Evolutionary conservation across 106 monocot species (phyloP).

Genomic region (Dioscorea zingiberensis): DNA sequence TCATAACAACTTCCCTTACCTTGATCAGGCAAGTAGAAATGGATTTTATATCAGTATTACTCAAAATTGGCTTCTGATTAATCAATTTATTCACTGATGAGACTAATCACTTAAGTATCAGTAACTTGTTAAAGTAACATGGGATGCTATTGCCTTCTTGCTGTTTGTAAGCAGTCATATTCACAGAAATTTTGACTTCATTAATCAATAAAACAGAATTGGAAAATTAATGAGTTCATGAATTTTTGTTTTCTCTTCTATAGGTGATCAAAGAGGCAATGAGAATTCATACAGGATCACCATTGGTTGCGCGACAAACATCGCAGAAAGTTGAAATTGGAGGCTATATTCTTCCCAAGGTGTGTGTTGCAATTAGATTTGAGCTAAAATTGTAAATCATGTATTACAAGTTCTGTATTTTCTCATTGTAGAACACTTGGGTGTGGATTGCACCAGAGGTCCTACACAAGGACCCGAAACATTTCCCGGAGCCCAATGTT

Average conservation of each 20-base stretch:
- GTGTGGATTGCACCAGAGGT: slow-evolving; percentile 89
- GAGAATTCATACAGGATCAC: slow-evolving; percentile 75
- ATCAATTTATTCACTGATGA: too few relatives aligned
- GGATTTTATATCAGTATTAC: too few relatives aligned
- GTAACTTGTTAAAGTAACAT: neutral
- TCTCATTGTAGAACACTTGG: slow-evolving; percentile 51
- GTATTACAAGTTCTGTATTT: neutral
- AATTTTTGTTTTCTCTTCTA: neutral
- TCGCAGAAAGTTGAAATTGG: slow-evolving; percentile 57
- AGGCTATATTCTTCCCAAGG: slow-evolving; percentile 85
- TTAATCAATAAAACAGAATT: too few relatives aligned
- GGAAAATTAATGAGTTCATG: neutral
- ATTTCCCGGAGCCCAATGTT: slow-evolving; percentile 59
- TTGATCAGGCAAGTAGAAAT: slow-evolving; percentile 54
- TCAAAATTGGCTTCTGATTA: too few relatives aligned
- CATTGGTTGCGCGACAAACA: slow-evolving; percentile 80
- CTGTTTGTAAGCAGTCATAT: too few relatives aligned
- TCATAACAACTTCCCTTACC: slow-evolving; percentile 60
- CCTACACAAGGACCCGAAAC: slow-evolving; percentile 62
- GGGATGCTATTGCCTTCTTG: too few relatives aligned
- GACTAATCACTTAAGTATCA: too few relatives aligned
- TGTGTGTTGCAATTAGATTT: neutral
- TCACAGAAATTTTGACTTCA: too few relatives aligned
- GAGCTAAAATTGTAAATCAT: too few relatives aligned
- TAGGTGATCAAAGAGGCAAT: slow-evolving; percentile 90